Evolutionary conservation across 768 basidiomycete genomes (phyloP).

Genomic region (Lentinula lateritia): DNA sequence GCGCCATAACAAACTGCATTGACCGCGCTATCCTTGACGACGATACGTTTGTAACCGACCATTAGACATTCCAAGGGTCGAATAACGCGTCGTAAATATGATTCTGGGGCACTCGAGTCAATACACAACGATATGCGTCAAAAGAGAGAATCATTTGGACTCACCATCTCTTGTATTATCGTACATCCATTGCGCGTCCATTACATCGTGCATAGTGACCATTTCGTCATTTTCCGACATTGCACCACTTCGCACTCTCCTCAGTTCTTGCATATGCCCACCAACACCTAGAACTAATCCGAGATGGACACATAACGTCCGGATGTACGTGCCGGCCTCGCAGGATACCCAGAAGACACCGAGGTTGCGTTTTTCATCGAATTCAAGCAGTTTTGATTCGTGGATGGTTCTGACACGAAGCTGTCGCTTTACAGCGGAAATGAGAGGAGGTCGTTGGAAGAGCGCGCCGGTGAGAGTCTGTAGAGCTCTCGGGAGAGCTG

Average conservation of each 20-base stretch:
- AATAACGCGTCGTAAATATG: constrained; percentile 92
- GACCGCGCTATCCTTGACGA: constrained; percentile 98
- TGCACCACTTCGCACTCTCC: constrained; percentile 91
- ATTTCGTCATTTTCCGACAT: constrained; percentile 98
- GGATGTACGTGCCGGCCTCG: constrained; percentile 95
- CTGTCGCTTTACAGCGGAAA: constrained; percentile 98
- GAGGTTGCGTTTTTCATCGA: constrained; percentile 94
- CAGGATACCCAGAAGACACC: constrained; percentile 99
- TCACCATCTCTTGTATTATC: constrained; percentile 95
- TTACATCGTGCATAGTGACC: constrained; percentile 99
- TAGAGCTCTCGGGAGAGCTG: constrained; percentile 86
- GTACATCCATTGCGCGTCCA: constrained; percentile 98
- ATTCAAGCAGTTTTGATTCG: constrained; percentile 92
- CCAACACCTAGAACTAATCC: constrained; percentile 93
- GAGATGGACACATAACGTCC: constrained; percentile 96
- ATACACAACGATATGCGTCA: background rate
- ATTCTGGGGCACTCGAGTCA: constrained; percentile 48
- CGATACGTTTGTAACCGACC: constrained; percentile 95
- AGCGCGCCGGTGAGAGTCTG: constrained; percentile 97
- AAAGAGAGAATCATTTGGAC: constrained; percentile 15
- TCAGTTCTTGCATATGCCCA: constrained; percentile 99
- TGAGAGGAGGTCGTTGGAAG: constrained; percentile 97
- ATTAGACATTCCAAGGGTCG: constrained; percentile 92
- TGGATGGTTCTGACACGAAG: constrained; percentile 96
- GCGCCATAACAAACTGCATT: constrained; percentile 99